These are phyloP conservation scores for Eimeria acervulina DNA, from an alignment of 169 alveolate species.

Conservation along the genomic window DNA sequence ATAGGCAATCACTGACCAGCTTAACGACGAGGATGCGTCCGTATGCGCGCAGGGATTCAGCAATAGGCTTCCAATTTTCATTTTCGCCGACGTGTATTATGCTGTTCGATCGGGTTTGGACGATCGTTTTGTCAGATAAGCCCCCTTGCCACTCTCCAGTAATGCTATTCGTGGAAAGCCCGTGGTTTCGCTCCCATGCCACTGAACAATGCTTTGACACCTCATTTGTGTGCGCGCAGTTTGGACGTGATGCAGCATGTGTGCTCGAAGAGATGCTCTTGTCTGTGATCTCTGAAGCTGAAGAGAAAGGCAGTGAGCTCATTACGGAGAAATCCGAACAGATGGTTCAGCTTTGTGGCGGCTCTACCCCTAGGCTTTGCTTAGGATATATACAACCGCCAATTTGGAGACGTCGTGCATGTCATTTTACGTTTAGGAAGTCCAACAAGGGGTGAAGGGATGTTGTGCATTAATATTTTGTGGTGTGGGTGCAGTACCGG, in stretches of 20 bases:
- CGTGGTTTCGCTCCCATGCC: not conserved
- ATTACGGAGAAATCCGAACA: not conserved
- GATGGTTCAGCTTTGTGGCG: not conserved
- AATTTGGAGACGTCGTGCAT: too few relatives aligned
- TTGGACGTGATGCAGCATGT: not conserved
- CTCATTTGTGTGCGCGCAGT: conserved; percentile 13
- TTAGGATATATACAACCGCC: too few relatives aligned
- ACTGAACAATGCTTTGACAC: not conserved
- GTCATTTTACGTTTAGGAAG: not conserved
- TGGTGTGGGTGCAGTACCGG: not conserved
- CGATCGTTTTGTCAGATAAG: not conserved
- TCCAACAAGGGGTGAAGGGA: not conserved
- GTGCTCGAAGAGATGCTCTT: not conserved
- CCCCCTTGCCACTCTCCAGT: not conserved
- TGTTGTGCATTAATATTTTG: not conserved
- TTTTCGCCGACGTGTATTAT: not conserved
- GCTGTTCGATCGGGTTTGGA: too few relatives aligned
- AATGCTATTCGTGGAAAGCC: not conserved
- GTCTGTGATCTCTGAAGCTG: not conserved
- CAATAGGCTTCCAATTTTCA: not conserved
- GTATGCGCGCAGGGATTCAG: not conserved
- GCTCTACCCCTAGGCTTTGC: not conserved
- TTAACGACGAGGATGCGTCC: not conserved
- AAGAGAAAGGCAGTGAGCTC: not conserved
- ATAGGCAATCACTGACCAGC: not conserved